Conservation (phyloP, 805 yeast genomes). For the Saturnispora sanitii region DNA sequence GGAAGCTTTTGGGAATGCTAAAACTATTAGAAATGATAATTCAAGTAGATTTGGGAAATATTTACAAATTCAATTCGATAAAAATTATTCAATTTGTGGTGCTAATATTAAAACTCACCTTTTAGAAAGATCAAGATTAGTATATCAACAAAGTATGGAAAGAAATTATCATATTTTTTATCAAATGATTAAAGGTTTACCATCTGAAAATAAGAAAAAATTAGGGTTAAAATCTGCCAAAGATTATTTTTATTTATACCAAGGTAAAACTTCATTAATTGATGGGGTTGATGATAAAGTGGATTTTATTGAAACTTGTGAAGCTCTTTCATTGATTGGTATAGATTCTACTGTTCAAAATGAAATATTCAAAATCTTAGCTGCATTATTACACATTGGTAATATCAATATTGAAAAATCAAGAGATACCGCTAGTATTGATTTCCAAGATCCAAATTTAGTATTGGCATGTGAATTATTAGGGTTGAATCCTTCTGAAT, state of each 20-base stretch:
- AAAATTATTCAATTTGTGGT: constrained; percentile 71
- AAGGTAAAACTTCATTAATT: constrained; percentile 66
- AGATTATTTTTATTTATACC: constrained; percentile 74
- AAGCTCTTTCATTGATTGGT: constrained; percentile 74
- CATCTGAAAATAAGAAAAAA: constrained; percentile 42
- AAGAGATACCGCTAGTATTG: constrained; percentile 68
- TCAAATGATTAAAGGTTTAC: constrained; percentile 71
- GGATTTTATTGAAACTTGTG: constrained; percentile 67
- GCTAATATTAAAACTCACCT: constrained; percentile 89
- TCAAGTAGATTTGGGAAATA: constrained; percentile 97
- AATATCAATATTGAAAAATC: constrained; percentile 80
- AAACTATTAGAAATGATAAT: constrained; percentile 92
- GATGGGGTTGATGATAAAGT: constrained; percentile 70
- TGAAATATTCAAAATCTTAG: constrained; percentile 65
- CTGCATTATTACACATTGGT: constrained; percentile 87
- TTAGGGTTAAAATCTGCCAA: constrained; percentile 54
- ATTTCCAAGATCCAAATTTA: constrained; percentile 77
- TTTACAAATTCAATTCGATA: constrained; percentile 78
- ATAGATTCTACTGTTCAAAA: constrained; percentile 48
- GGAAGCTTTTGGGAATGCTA: constrained; percentile 98
- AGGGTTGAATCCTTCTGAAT: constrained; percentile 61
- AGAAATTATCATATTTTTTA: constrained; percentile 93
- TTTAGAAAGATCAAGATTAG: constrained; percentile 87
- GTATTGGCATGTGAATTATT: constrained; percentile 72
- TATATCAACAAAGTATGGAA: constrained; percentile 79